These are phyloP conservation scores for Solanum hybrid DNA, from an alignment of 305 asterid genomes.

Conservation along the genomic window DNA sequence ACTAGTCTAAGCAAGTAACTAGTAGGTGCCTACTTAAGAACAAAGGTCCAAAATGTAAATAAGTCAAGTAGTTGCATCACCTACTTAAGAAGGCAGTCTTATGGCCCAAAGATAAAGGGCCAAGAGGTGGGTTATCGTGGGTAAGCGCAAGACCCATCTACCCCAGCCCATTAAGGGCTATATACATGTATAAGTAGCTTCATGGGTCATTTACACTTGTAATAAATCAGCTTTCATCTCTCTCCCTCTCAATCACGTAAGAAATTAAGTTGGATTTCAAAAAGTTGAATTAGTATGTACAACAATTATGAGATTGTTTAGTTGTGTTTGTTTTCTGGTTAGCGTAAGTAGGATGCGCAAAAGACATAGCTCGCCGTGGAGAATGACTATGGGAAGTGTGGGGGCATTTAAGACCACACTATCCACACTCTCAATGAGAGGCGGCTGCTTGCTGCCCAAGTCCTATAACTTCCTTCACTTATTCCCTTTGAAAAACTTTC, in stretches of 20 bases:
- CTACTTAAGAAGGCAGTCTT: neutral
- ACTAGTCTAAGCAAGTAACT: neutral
- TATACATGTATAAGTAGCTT: neutral
- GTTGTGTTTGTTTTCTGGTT: neutral
- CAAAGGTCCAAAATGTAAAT: neutral
- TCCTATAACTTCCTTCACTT: neutral
- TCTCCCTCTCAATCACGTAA: neutral
- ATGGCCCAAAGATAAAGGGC: neutral
- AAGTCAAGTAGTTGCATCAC: neutral
- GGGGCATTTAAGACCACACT: neutral
- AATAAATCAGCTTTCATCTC: neutral
- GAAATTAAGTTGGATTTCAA: neutral
- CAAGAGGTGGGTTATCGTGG: neutral
- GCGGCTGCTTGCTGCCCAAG: neutral
- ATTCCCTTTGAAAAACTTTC: neutral
- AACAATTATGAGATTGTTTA: neutral
- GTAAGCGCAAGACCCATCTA: neutral
- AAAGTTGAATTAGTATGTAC: neutral
- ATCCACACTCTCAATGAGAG: neutral
- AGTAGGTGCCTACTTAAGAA: neutral
- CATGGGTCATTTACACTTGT: neutral
- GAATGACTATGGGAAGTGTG: neutral
- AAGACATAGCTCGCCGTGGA: neutral
- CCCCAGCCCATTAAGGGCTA: neutral
- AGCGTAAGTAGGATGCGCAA: neutral